phyloP scores from a whole-genome alignment of 257 asterid genomes.

The Mentha longifolia region DNA sequence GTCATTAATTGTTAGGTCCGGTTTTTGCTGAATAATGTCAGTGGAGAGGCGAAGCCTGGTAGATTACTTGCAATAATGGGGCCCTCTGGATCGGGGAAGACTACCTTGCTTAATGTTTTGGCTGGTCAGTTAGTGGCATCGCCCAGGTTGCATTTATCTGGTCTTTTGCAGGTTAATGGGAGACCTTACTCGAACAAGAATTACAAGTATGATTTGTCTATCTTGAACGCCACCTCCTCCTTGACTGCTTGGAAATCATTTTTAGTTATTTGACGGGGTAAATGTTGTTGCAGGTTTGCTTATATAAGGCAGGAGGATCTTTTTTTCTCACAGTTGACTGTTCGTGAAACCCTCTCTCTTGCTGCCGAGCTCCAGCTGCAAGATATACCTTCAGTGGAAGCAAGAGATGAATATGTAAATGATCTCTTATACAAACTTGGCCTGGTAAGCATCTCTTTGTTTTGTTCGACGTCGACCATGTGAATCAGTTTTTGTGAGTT shows the following conservation, averaged over 20 bases:
- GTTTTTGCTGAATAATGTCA: slow-evolving; percentile 72
- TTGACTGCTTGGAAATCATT: slow-evolving; percentile 18
- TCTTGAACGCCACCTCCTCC: background rate
- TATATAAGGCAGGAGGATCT: slow-evolving; percentile 95
- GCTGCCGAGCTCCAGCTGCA: slow-evolving; percentile 97
- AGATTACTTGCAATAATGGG: slow-evolving; percentile 96
- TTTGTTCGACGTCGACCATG: slow-evolving; percentile 15
- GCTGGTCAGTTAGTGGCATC: slow-evolving; percentile 87
- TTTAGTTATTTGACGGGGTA: slow-evolving; percentile 22
- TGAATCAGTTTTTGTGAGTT: slow-evolving; percentile 15
- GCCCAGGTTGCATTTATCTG: slow-evolving; percentile 79
- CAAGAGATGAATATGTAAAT: slow-evolving; percentile 79
- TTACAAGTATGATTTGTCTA: slow-evolving; percentile 56
- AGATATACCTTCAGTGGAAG: slow-evolving; percentile 68
- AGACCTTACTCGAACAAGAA: slow-evolving; percentile 63
- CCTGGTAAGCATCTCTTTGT: slow-evolving; percentile 60
- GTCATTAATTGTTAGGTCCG: slow-evolving; percentile 55
- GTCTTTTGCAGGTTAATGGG: slow-evolving; percentile 88
- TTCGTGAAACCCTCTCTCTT: slow-evolving; percentile 91
- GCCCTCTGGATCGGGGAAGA: slow-evolving; percentile 98
- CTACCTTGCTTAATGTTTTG: slow-evolving; percentile 90
- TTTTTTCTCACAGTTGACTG: slow-evolving; percentile 96
- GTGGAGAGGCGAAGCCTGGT: slow-evolving; percentile 97
- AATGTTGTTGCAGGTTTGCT: slow-evolving; percentile 68
- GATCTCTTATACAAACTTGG: slow-evolving; percentile 79